Evolutionary conservation across 805 yeast species (phyloP).

Genomic region (Candida insectorum): DNA sequence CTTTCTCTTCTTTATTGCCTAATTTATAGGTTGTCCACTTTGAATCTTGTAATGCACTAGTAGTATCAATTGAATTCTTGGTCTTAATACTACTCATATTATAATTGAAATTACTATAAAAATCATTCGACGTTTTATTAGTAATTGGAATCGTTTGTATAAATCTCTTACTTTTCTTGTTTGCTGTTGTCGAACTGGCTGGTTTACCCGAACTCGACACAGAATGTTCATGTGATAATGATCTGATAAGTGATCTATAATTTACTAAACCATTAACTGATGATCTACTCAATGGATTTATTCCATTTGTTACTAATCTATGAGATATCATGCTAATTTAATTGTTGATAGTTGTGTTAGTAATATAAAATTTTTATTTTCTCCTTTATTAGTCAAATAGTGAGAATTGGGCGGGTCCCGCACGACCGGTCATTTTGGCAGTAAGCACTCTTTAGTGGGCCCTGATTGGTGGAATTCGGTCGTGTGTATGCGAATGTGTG

Average conservation of each 20-base stretch:
- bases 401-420: constrained; percentile 2
- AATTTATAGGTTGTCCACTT: constrained; percentile 22
- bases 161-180: constrained; percentile 25
- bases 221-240: no score
- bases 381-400: constrained; percentile 1
- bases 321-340: constrained; percentile 9
- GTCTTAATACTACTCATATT: constrained; percentile 11
- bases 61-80: constrained; percentile 10
- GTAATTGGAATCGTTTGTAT: constrained; percentile 33
- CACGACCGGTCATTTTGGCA: constrained; percentile 7
- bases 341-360: background rate
- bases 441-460: constrained; percentile 12
- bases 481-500: background rate
- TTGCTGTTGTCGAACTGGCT: background rate
- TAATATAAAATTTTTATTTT: constrained; percentile 2
- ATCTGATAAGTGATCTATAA: no score
- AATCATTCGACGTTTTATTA: constrained; percentile 15
- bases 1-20: constrained; percentile 8
- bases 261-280: no score
- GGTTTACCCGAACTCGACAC: background rate
- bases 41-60: constrained; percentile 12
- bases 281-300: no score
- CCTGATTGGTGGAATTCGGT: constrained; percentile 11
- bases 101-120: constrained; percentile 21
- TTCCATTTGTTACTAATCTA: constrained; percentile 7